Evolutionary conservation across 2,329 filamentous ascomycete species (phyloP), one percentile per base, ranked within the genome.

Genomic region (Cladophialophora carrionii): DNA sequence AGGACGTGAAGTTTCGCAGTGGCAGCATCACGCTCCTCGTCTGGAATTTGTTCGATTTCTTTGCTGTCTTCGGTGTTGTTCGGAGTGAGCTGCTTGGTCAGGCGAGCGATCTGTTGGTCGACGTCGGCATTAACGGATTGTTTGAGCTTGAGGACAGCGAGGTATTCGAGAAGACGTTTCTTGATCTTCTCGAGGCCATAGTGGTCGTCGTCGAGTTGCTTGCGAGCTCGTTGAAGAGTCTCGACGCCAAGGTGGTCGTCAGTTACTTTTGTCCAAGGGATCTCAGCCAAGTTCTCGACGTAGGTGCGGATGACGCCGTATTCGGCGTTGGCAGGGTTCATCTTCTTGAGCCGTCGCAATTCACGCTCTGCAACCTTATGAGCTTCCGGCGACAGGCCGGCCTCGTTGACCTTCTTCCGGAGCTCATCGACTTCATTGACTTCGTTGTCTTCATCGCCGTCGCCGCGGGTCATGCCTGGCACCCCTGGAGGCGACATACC

Each of bases 101-200:
- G 78, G 49, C 82, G 79, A 9, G 74, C 71, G 68, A 96, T 91
- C 75, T 96, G 89, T 29, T 86, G 85, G 61, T 96, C 90, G 20
- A 97, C 83, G 59, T 91, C 89, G 60, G 90, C 85, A 70, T 98
- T 97, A 68, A 94, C 88, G 24, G 90, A 88, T 75, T 97, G 93
- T 82, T 98, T 99, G 63, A 99, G 84, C 71, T 95, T 90, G 59
- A 99, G 83, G n/a, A 99, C 95, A 2, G 95, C 96, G 51, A 99
- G 83, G 74, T 99, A 99, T 76, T 98, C 96, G 4, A 99, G 84
- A 24, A 99, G 79, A 51, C 95, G 86, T 84, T 96, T 97, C 86
- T 99, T 99, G 74, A 99, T 94, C 78, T 94, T 96, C 67, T 98
- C 92, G 14, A 99, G 82, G 0, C 95, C 95, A 72, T 98, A 98